Percentiles rank a stretch among this genome's conserved stretches.
These are phyloP conservation scores for Lithohypha guttulata DNA, from an alignment of 2,329 filamentous ascomycete species.

Conservation along the genomic window DNA sequence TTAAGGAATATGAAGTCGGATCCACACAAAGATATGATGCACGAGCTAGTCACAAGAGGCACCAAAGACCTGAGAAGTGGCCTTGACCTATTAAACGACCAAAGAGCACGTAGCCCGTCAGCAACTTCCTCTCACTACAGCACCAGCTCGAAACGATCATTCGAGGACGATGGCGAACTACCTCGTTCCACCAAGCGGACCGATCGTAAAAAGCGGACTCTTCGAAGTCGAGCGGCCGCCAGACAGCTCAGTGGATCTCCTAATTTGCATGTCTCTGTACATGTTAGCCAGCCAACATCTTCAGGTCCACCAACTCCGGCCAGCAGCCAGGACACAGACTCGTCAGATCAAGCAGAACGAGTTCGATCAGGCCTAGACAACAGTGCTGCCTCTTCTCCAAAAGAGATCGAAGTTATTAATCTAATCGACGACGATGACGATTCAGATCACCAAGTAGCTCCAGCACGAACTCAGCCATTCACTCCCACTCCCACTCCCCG, in stretches of 20 bases:
- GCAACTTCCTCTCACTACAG: slow-evolving; percentile 22
- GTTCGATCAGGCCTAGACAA: not conserved
- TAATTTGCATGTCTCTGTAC: not conserved
- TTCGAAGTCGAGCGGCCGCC: slow-evolving; percentile 5
- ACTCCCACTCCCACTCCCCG: too few species aligned
- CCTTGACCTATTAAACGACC: slow-evolving; percentile 16
- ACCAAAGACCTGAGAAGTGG: slow-evolving; percentile 17
- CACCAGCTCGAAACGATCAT: slow-evolving; percentile 22
- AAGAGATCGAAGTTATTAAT: slow-evolving; percentile 4
- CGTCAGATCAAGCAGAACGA: slow-evolving; percentile 12
- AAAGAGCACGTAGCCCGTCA: slow-evolving; percentile 20
- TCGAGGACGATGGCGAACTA: slow-evolving; percentile 22
- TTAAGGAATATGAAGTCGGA: slow-evolving; percentile 18
- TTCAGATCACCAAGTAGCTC: too few species aligned
- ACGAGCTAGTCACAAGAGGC: slow-evolving; percentile 18
- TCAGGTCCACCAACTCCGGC: slow-evolving; percentile 13
- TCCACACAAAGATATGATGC: slow-evolving; percentile 19
- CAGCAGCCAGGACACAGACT: slow-evolving; percentile 20
- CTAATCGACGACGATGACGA: slow-evolving; percentile 1
- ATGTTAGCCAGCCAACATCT: slow-evolving; percentile 2
- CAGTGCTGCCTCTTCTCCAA: slow-evolving; percentile 3
- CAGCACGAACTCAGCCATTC: too few species aligned
- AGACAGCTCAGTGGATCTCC: slow-evolving; percentile 4
- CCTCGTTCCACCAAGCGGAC: slow-evolving; percentile 19
- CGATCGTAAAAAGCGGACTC: slow-evolving; percentile 12